phyloP scores from a whole-genome alignment of 768 basidiomycete genomes.

The Suillus decipiens region DNA sequence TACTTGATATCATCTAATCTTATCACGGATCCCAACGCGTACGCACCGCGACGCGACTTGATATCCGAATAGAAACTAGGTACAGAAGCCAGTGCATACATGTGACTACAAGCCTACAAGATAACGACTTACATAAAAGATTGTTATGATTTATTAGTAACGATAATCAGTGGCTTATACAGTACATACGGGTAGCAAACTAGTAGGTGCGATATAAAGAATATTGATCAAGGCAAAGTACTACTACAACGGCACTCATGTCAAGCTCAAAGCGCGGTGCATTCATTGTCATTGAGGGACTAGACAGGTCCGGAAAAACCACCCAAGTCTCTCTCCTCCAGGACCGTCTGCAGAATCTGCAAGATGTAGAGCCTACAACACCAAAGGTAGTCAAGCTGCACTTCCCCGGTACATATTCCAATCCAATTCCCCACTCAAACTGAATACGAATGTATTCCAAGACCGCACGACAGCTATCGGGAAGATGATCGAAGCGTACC shows the following conservation, averaged over 20 bases:
- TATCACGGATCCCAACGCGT: slow-evolving; percentile 3
- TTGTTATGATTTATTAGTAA: no score
- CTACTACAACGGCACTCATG: slow-evolving; percentile 3
- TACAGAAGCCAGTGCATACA: no score
- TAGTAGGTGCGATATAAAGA: no score
- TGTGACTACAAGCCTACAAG: no score
- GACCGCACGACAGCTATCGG: slow-evolving; percentile 92
- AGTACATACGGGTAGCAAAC: no score
- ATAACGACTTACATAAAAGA: no score
- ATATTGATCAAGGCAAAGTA: no score
- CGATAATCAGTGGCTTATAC: no score
- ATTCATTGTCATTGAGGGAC: slow-evolving; percentile 93
- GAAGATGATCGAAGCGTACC: slow-evolving; percentile 90
- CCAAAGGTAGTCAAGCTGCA: slow-evolving; percentile 61
- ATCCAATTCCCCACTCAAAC: background rate
- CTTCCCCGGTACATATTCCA: slow-evolving; percentile 72
- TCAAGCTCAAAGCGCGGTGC: slow-evolving; percentile 50
- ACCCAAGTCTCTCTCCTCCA: slow-evolving; percentile 76
- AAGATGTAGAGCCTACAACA: slow-evolving; percentile 5
- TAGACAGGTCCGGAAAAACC: slow-evolving; percentile 95
- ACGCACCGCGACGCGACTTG: background rate
- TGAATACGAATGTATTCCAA: slow-evolving; percentile 30
- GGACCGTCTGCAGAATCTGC: slow-evolving; percentile 45
- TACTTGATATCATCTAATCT: background rate
- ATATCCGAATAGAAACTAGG: no score